Conservation (phyloP, 2,329 filamentous ascomycete genomes). For the Aspergillus pseudotamarii region DNA sequence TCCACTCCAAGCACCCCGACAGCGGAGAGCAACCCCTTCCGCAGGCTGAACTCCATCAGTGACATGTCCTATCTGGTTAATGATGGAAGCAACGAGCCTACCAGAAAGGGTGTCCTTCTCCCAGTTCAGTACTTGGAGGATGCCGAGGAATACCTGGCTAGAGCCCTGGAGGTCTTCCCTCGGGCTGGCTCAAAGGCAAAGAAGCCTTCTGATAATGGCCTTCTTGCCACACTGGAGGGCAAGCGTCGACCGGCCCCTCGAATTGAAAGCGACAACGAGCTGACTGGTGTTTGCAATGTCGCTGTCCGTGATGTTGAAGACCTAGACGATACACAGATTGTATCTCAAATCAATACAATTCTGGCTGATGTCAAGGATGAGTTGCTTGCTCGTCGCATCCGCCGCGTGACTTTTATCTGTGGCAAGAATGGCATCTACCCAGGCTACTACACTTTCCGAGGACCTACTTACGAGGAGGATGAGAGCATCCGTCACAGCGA, state of each 20-base stretch:
- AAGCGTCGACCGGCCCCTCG: constrained; percentile 66
- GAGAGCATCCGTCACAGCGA: constrained; percentile 96
- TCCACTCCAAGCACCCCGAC: constrained; percentile 80
- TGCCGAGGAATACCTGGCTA: constrained; percentile 80
- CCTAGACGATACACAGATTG: constrained; percentile 76
- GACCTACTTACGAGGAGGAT: constrained; percentile 85
- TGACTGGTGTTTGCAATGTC: constrained; percentile 90
- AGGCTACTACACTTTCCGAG: constrained; percentile 97
- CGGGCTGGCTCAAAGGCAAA: constrained; percentile 58
- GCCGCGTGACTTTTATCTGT: constrained; percentile 93
- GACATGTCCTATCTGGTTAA: constrained; percentile 88
- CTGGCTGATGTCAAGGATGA: constrained; percentile 83
- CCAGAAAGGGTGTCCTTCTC: constrained; percentile 89
- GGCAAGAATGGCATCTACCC: constrained; percentile 94
- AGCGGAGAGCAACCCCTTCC: constrained; percentile 64
- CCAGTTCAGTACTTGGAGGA: constrained; percentile 94
- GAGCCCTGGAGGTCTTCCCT: constrained; percentile 83
- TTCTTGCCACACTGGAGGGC: constrained; percentile 72
- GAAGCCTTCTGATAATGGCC: constrained; percentile 57
- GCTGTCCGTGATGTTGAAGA: constrained; percentile 87
- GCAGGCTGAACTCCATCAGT: constrained; percentile 90
- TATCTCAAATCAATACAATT: constrained; percentile 73
- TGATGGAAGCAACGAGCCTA: constrained; percentile 70
- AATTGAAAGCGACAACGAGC: constrained; percentile 68
- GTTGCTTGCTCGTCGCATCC: constrained; percentile 76